These are phyloP conservation scores for Lodderomyces metapsilosis DNA, from an alignment of 1,139 yeast genomes.

Conservation along the genomic window DNA sequence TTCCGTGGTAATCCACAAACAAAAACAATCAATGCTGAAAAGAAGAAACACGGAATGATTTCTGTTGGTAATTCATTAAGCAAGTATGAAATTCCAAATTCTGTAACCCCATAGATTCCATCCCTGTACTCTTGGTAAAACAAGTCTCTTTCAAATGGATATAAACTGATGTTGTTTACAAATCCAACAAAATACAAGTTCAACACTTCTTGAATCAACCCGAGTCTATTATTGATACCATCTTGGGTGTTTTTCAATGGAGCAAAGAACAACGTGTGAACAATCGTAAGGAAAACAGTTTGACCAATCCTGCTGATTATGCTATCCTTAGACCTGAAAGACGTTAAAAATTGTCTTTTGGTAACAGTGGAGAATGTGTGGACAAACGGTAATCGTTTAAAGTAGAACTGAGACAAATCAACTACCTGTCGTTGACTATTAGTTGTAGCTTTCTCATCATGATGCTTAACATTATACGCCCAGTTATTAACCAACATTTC, in stretches of 20 bases:
- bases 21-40: conserved; percentile 61
- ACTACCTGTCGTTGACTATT: conserved; percentile 10
- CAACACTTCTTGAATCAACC: conserved; percentile 71
- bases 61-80: conserved; percentile 76
- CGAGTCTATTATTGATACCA: conserved; percentile 66
- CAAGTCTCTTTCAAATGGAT: conserved; percentile 69
- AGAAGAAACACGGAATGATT: conserved; percentile 55
- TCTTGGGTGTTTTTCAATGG: conserved; percentile 59
- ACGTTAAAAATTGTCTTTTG: conserved; percentile 41
- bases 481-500: conserved; percentile 37
- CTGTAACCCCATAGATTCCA: conserved; percentile 64
- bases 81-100: conserved; percentile 66
- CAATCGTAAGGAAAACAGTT: conserved; percentile 60
- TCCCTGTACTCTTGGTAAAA: conserved; percentile 81
- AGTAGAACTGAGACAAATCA: conserved; percentile 21
- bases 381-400: conserved; percentile 22
- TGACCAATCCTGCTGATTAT: conserved; percentile 68
- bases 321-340: conserved; percentile 61
- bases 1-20: conserved; percentile 75
- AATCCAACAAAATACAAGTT: conserved; percentile 78
- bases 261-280: conserved; percentile 69
- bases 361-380: conserved; percentile 30
- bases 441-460: conserved; percentile 8
- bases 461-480: conserved; percentile 19
- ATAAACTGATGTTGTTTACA: conserved; percentile 71